Evolutionary conservation across 2,329 filamentous ascomycete species (phyloP).

Genomic region (Sordariomycetes sp.): DNA sequence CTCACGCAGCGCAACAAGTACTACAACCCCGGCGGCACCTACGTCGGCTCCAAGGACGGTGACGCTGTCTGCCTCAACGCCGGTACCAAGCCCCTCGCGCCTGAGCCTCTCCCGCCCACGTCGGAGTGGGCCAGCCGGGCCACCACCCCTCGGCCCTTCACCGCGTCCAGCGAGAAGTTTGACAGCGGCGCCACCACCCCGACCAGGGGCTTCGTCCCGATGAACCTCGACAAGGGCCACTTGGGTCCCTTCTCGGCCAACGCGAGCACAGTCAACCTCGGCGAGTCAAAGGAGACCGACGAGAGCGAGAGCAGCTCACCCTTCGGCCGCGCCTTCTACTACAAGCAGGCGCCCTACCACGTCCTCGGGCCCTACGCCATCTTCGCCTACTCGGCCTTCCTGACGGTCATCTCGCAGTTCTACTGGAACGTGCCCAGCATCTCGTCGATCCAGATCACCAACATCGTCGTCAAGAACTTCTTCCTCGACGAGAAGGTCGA

Average conservation of each 20-base stretch:
- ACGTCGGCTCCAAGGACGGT: slow-evolving; percentile 39
- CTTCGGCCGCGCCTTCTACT: slow-evolving; percentile 46
- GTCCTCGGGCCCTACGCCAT: slow-evolving; percentile 36
- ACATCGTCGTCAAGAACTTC: slow-evolving; percentile 10
- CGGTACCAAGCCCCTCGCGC: background rate
- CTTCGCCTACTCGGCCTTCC: slow-evolving; percentile 35
- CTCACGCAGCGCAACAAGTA: slow-evolving; percentile 31
- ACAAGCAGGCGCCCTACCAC: slow-evolving; percentile 34
- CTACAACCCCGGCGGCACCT: slow-evolving; percentile 34
- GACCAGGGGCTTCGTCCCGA: background rate
- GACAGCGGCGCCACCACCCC: slow-evolving; percentile 1
- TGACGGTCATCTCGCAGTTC: slow-evolving; percentile 31
- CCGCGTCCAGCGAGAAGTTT: background rate
- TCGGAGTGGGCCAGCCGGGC: background rate
- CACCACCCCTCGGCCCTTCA: background rate
- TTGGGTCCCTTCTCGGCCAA: background rate
- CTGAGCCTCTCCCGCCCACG: background rate
- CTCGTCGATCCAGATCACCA: slow-evolving; percentile 33
- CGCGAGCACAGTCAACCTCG: background rate
- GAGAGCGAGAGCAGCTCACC: slow-evolving; percentile 20
- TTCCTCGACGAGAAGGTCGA: slow-evolving; percentile 15
- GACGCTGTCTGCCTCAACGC: slow-evolving; percentile 32
- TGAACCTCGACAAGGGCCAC: background rate
- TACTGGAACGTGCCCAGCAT: slow-evolving; percentile 41
- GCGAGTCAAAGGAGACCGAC: slow-evolving; percentile 5